Conservation (phyloP, 768 basidiomycete species). For the Mycena polygramma region DNA sequence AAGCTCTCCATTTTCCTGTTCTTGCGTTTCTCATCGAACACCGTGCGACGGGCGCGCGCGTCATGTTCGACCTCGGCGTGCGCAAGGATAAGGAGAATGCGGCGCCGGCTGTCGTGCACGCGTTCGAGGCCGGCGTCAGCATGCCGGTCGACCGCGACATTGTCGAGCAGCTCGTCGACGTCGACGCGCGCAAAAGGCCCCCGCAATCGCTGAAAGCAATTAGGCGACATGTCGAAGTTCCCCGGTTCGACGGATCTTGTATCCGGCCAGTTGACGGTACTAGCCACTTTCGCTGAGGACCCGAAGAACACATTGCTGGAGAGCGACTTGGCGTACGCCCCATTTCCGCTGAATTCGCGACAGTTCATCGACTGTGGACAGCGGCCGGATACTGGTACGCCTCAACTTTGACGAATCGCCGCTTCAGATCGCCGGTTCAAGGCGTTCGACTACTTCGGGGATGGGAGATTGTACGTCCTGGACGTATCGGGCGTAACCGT, state of each 20-base stretch:
- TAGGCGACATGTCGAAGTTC: constrained; percentile 40
- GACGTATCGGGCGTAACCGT: constrained; percentile 41
- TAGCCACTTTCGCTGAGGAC: not conserved
- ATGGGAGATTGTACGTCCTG: constrained; percentile 43
- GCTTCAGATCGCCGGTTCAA: constrained; percentile 34
- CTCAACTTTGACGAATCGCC: constrained; percentile 31
- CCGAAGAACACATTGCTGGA: not conserved
- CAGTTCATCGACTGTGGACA: not conserved
- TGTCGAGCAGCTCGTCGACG: constrained; percentile 24
- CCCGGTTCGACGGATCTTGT: constrained; percentile 36
- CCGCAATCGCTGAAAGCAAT: no score
- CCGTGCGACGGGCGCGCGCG: constrained; percentile 8
- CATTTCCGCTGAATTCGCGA: not conserved
- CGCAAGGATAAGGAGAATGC: constrained; percentile 34
- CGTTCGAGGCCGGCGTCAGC: not conserved
- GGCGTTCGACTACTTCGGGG: constrained; percentile 41
- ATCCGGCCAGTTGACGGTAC: constrained; percentile 28
- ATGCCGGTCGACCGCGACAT: constrained; percentile 34
- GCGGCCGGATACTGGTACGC: constrained; percentile 34
- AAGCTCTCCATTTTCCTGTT: constrained; percentile 23
- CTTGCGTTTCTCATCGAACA: constrained; percentile 41
- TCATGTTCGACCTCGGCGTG: constrained; percentile 40
- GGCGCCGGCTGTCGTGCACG: constrained; percentile 23
- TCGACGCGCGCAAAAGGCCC: no score
- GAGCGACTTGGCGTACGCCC: constrained; percentile 30